Evolutionary conservation across 2,329 filamentous ascomycete species (phyloP).

Genomic region (Hymenoscyphus fraxineus): DNA sequence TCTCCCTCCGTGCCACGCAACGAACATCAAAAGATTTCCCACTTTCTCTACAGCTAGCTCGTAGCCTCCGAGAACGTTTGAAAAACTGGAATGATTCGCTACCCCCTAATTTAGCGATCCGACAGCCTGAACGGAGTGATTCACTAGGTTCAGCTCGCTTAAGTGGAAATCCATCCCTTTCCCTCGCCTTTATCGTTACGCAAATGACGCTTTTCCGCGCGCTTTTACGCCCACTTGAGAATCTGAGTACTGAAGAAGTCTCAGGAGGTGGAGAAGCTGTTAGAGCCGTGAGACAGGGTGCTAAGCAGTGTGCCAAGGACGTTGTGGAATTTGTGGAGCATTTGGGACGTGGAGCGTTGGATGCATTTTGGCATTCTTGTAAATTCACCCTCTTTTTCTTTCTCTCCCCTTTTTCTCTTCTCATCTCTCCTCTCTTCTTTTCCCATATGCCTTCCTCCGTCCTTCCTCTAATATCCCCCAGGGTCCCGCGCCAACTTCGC

Average conservation of each 20-base stretch:
- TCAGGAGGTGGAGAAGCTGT: conserved; percentile 26
- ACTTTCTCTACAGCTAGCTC: conserved; percentile 32
- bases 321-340: conserved; percentile 35
- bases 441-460: neutral
- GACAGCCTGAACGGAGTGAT: conserved; percentile 25
- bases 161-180: conserved; percentile 33
- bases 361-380: conserved; percentile 35
- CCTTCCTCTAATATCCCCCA: conserved; percentile 13
- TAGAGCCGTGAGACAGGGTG: conserved; percentile 30
- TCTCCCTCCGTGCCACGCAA: conserved; percentile 32
- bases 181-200: conserved; percentile 36
- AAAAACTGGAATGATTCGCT: conserved; percentile 35
- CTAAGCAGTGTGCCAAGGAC: conserved; percentile 33
- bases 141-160: conserved; percentile 26
- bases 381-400: conserved; percentile 15
- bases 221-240: conserved; percentile 34
- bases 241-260: conserved; percentile 27
- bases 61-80: conserved; percentile 28
- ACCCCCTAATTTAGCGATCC: conserved; percentile 26
- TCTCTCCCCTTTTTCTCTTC: neutral
- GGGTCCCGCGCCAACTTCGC: conserved; percentile 35
- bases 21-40: conserved; percentile 32
- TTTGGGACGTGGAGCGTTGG: conserved; percentile 28
- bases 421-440: conserved; percentile 11
- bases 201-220: conserved; percentile 37